Evolutionary conservation across 768 basidiomycete genomes (phyloP).

Genomic region (Lentinula sp.): DNA sequence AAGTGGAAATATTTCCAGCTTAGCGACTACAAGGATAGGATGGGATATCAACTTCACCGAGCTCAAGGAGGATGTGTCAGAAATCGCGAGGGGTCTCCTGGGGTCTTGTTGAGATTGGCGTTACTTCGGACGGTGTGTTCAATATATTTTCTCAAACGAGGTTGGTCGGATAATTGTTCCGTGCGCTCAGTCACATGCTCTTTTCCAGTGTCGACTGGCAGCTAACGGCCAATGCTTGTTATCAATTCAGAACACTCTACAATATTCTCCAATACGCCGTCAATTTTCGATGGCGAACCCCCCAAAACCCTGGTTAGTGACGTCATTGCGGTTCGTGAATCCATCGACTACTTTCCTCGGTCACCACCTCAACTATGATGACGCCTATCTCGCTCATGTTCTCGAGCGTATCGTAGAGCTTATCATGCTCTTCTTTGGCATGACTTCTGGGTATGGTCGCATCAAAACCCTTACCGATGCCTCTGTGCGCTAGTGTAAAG

Average conservation of each 20-base stretch:
- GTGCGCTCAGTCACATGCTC: neutral
- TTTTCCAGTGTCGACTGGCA: slow-evolving; percentile 75
- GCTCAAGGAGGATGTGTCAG: slow-evolving; percentile 56
- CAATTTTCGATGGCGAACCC: slow-evolving; percentile 78
- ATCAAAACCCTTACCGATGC: slow-evolving; percentile 96
- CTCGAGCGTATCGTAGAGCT: slow-evolving; percentile 94
- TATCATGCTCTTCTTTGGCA: slow-evolving; percentile 63
- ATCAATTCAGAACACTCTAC: slow-evolving; percentile 85
- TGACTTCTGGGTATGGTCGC: slow-evolving; percentile 84
- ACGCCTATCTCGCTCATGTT: slow-evolving; percentile 88
- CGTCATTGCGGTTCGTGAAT: slow-evolving; percentile 49
- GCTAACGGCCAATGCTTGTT: slow-evolving; percentile 80
- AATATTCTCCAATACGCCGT: slow-evolving; percentile 64
- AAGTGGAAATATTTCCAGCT: slow-evolving; percentile 95
- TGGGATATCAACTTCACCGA: slow-evolving; percentile 58
- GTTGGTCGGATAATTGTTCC: slow-evolving; percentile 33
- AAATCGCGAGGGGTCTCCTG: slow-evolving; percentile 70
- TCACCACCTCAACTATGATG: slow-evolving; percentile 53
- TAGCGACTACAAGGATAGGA: slow-evolving; percentile 68
- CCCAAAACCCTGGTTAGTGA: slow-evolving; percentile 48
- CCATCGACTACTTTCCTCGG: slow-evolving; percentile 65
- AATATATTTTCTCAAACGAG: slow-evolving; percentile 89
- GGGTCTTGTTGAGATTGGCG: slow-evolving; percentile 66
- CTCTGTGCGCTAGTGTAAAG: slow-evolving; percentile 80
- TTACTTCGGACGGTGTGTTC: slow-evolving; percentile 68